Base-by-base conservation (phyloP, 1,284 basidiomycete species). In the Trichosporon coremiiforme region DNA sequence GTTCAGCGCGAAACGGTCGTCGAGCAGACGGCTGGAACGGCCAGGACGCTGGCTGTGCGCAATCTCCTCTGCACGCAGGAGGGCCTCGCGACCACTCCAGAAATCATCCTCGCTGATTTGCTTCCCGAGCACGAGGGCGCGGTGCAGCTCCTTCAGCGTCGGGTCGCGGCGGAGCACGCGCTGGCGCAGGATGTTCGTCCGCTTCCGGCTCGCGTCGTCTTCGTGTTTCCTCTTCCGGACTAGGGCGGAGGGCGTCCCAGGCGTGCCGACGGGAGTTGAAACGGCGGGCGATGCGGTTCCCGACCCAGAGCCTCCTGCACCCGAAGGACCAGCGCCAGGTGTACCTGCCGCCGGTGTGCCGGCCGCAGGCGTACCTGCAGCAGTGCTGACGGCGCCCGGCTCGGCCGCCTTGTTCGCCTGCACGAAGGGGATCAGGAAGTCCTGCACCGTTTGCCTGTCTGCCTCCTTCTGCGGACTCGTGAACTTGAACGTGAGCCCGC, bases 71-170 rank as follows among this genome's bases (percentile, higher is more conserved):
- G 65, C 90, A 87, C 84, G 92, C 87, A 66, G 90, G 88, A 72
- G 89, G 83, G 66, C 94, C 87, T 95, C 92, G 80, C 95, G 87
- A 29, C 94, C 93, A 72, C 94, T 93, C 95, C 95, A 98, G 79
- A 98, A 98, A 77, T 98, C 95, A 0, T 89, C 87, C 82, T 98
- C 95, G 2, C 90, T 90, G 35, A 97, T 92, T 75, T 94, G 91
- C 31, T 90, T 90, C 9, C 86, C 87, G 79, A 94, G 88, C 45
- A 97, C 95, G 70, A 98, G 87, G 69, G 95, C 92, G 45, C 89
- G 88, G 80, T 97, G 94, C 64, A 98, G 85, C 17, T 87, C 82
- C 33, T 90, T 89, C 66, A 97, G 86, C 67, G 92, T 90, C 0
- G 91, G 87, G 73, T 90, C 89, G 77, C 88, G 88, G 74, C 92